Evolutionary conservation across 495 filamentous ascomycete genomes (phyloP).

Genomic region (Xylaria venustula): DNA sequence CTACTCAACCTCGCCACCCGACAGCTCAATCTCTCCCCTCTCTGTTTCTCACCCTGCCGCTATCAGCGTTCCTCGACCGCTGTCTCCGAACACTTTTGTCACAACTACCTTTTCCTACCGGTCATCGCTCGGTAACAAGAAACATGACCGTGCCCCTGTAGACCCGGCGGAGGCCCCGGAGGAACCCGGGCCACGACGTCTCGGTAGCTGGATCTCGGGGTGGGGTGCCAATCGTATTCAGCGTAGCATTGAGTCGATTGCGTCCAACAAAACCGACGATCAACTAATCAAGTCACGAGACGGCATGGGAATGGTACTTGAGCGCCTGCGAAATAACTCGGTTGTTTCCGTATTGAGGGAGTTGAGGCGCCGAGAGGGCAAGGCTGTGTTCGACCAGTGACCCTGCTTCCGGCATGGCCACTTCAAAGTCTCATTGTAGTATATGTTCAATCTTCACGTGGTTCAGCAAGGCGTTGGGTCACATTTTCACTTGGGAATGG

Average conservation of each 20-base stretch:
- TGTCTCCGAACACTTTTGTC: constrained; percentile 65
- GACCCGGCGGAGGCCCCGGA: constrained; percentile 20
- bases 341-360: constrained; percentile 85
- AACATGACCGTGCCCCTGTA: constrained; percentile 50
- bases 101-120: constrained; percentile 81
- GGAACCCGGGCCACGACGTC: constrained; percentile 19
- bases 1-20: constrained; percentile 55
- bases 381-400: constrained; percentile 25
- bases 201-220: constrained; percentile 39
- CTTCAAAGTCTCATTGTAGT: constrained; percentile 17
- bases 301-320: constrained; percentile 92
- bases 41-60: constrained; percentile 6
- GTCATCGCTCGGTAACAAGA: constrained; percentile 73
- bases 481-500: constrained; percentile 12
- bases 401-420: neutral
- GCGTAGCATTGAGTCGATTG: constrained; percentile 85
- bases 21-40: neutral
- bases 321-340: constrained; percentile 72
- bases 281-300: constrained; percentile 85
- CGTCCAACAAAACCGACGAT: constrained; percentile 76
- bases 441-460: constrained; percentile 13
- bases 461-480: constrained; percentile 34
- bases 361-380: constrained; percentile 68
- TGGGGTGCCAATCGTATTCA: constrained; percentile 83
- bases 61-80: constrained; percentile 13